Percentiles rank a stretch among this genome's conserved stretches.
Evolutionary conservation across 495 filamentous ascomycete genomes (phyloP).

Genomic region (Penicillium bovifimosum): DNA sequence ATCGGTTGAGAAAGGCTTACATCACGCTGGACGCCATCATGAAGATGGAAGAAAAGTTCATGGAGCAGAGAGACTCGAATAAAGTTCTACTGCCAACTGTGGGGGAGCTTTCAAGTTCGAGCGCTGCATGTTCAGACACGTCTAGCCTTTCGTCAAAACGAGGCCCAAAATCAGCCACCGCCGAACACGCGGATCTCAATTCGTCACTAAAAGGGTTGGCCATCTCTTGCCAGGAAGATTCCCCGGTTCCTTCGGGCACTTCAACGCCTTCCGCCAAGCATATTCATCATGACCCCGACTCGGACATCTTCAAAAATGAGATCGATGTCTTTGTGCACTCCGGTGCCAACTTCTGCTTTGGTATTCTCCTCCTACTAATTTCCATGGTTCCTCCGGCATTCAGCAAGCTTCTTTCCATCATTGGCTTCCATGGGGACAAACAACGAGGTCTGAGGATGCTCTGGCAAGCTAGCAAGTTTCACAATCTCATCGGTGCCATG

Average conservation of each 20-base stretch:
- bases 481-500: slow-evolving; percentile 87
- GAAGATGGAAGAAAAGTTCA: slow-evolving; percentile 55
- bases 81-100: slow-evolving; percentile 9
- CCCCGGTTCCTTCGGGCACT: slow-evolving; percentile 11
- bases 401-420: slow-evolving; percentile 72
- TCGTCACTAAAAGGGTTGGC: slow-evolving; percentile 31
- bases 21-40: slow-evolving; percentile 72
- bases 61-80: slow-evolving; percentile 32
- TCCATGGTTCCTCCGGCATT: slow-evolving; percentile 91
- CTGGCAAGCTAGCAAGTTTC: slow-evolving; percentile 85
- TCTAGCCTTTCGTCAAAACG: slow-evolving; percentile 13
- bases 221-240: slow-evolving; percentile 13
- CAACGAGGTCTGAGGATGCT: slow-evolving; percentile 78
- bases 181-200: slow-evolving; percentile 19
- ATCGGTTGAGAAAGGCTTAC: slow-evolving; percentile 87
- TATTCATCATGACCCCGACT: slow-evolving; percentile 46
- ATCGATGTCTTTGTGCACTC: slow-evolving; percentile 86
- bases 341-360: slow-evolving; percentile 83
- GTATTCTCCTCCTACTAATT: slow-evolving; percentile 75
- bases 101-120: slow-evolving; percentile 14
- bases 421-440: slow-evolving; percentile 89
- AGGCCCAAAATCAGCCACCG: background rate
- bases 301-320: slow-evolving; percentile 56
- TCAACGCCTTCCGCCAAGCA: slow-evolving; percentile 24
- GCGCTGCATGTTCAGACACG: slow-evolving; percentile 5